Conservation (phyloP, 306 rosid species). For the Cucurbita ficifolia region DNA sequence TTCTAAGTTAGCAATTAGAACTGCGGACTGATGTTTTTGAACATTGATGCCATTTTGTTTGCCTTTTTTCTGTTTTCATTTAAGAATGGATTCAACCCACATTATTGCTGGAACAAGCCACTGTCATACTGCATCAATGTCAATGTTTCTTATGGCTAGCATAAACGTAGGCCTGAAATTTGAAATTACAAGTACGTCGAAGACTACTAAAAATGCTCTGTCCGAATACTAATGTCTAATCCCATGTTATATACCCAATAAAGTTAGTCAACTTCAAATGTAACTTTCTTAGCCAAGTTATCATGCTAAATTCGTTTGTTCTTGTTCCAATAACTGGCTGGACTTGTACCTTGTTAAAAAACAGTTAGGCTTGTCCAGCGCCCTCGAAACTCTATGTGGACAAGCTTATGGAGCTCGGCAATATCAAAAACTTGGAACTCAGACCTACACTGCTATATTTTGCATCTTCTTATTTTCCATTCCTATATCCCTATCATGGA, state of each 20-base stretch:
- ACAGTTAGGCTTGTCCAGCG: constrained; percentile 48
- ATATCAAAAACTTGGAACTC: constrained; percentile 29
- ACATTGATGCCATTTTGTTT: background rate
- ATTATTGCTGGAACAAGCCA: background rate
- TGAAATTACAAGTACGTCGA: background rate
- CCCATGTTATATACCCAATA: background rate
- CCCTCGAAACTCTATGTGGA: constrained; percentile 42
- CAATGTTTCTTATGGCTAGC: background rate
- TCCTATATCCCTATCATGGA: constrained; percentile 35
- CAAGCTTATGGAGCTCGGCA: constrained; percentile 51
- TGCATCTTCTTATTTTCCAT: constrained; percentile 28
- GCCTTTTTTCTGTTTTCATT: background rate
- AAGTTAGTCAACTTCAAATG: background rate
- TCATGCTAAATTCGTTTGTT: background rate
- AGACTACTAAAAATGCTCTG: background rate
- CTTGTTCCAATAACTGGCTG: background rate
- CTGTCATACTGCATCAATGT: background rate
- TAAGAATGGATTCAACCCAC: background rate
- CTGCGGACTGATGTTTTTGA: background rate
- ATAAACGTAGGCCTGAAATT: background rate
- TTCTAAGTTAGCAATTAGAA: background rate
- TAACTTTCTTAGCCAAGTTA: background rate
- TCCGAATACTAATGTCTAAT: background rate
- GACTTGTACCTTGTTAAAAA: background rate
- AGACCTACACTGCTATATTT: constrained; percentile 43